Conservation (phyloP, 208 protist genomes). For the Trichomonas vaginalis region DNA sequence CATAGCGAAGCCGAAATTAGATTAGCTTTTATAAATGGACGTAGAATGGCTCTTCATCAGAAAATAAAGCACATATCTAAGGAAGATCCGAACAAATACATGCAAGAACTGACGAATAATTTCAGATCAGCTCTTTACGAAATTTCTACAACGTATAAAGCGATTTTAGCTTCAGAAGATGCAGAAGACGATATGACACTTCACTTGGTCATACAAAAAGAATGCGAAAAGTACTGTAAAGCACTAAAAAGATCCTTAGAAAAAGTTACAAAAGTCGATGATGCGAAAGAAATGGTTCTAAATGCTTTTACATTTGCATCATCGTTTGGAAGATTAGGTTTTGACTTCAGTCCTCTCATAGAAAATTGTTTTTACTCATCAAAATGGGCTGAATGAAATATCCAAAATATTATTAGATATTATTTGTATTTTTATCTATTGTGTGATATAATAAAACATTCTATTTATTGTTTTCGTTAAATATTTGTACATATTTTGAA, state of each 20-base stretch:
- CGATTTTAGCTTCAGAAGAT: neutral
- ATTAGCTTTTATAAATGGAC: neutral
- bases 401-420: neutral
- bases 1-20: neutral
- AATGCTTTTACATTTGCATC: neutral
- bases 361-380: neutral
- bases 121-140: neutral
- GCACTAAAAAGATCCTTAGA: neutral
- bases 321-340: neutral
- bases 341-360: neutral
- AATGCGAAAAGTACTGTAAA: neutral
- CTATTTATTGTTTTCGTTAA: too few relatives aligned
- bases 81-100: neutral
- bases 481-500: too few relatives aligned
- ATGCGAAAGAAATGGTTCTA: neutral
- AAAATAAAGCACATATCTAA: neutral
- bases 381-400: neutral
- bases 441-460: too few relatives aligned
- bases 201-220: neutral
- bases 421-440: too few relatives aligned
- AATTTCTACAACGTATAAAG: neutral
- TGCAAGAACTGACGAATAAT: neutral
- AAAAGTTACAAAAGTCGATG: neutral
- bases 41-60: neutral
- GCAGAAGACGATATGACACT: neutral